These are phyloP conservation scores for Calonectria ilicicola DNA, from an alignment of 2,329 filamentous ascomycete species.

Conservation along the genomic window DNA sequence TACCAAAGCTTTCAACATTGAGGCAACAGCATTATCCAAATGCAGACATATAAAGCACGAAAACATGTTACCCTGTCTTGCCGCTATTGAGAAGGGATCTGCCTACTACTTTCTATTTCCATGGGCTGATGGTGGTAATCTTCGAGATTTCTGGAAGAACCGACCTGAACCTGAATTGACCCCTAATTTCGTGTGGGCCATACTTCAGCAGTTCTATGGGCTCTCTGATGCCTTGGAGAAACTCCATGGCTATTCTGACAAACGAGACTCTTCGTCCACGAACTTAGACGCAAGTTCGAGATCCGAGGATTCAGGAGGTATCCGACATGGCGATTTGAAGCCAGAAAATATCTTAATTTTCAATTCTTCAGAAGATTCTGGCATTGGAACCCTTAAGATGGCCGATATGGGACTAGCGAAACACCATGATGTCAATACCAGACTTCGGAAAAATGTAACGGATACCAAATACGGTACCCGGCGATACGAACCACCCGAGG, in stretches of 20 bases:
- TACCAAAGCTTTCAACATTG: constrained; percentile 1
- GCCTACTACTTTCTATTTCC: constrained; percentile 25
- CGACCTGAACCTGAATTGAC: neutral
- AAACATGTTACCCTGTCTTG: constrained; percentile 13
- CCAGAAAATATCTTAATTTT: constrained; percentile 26
- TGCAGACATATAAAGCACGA: constrained; percentile 1
- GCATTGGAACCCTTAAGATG: constrained; percentile 16
- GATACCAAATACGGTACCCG: neutral
- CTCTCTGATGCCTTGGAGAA: neutral
- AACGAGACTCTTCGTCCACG: neutral
- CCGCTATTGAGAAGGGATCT: constrained; percentile 13
- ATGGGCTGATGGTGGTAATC: constrained; percentile 20
- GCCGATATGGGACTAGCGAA: constrained; percentile 17
- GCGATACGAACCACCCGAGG: constrained; percentile 14
- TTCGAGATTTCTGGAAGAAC: constrained; percentile 28
- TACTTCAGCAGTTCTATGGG: neutral
- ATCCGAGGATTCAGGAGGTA: neutral
- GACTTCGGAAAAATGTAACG: neutral
- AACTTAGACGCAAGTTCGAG: neutral
- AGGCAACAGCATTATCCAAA: neutral
- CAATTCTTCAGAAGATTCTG: neutral
- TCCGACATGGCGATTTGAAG: constrained; percentile 23
- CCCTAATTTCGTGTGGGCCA: neutral
- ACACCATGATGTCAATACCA: neutral
- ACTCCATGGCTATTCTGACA: neutral